Percentiles rank a stretch among this genome's conserved stretches.
phyloP scores from a whole-genome alignment of 164 flowering plant genomes.

The Euptelea pleiosperma region DNA sequence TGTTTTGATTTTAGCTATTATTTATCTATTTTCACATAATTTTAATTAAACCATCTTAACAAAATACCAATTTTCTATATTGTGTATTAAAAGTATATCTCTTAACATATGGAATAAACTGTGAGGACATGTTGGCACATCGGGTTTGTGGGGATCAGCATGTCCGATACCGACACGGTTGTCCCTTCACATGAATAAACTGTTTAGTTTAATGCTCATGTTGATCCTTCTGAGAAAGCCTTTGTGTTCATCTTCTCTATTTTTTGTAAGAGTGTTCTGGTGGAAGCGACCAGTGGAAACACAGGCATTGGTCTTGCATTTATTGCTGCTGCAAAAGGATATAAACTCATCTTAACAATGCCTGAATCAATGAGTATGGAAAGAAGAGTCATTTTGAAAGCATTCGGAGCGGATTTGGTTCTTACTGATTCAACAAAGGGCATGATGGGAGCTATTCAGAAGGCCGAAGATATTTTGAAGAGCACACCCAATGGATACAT shows the following conservation, averaged over 20 bases:
- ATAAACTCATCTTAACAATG: constrained; percentile 82
- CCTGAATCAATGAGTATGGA: constrained; percentile 93
- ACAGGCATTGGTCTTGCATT: constrained; percentile 95
- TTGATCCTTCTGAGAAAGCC: constrained; percentile 5
- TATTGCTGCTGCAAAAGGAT: constrained; percentile 84
- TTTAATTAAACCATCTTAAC: no score
- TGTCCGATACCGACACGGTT: no score
- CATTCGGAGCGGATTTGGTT: constrained; percentile 89
- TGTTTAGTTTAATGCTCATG: background rate
- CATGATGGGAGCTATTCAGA: constrained; percentile 77
- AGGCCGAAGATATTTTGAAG: constrained; percentile 76
- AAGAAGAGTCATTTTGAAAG: constrained; percentile 78
- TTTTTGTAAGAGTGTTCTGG: constrained; percentile 57
- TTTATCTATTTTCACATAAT: no score
- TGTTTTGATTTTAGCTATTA: no score
- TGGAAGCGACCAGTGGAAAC: constrained; percentile 94
- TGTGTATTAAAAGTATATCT: no score
- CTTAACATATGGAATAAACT: no score
- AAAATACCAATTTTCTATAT: no score
- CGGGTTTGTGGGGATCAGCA: no score
- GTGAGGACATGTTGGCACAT: no score
- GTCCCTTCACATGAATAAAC: no score
- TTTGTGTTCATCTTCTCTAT: background rate
- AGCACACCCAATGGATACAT: constrained; percentile 73
- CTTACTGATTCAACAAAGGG: constrained; percentile 82